Evolutionary conservation across 106 monocot genomes (phyloP).

Genomic region (Dendrobium officinale): DNA sequence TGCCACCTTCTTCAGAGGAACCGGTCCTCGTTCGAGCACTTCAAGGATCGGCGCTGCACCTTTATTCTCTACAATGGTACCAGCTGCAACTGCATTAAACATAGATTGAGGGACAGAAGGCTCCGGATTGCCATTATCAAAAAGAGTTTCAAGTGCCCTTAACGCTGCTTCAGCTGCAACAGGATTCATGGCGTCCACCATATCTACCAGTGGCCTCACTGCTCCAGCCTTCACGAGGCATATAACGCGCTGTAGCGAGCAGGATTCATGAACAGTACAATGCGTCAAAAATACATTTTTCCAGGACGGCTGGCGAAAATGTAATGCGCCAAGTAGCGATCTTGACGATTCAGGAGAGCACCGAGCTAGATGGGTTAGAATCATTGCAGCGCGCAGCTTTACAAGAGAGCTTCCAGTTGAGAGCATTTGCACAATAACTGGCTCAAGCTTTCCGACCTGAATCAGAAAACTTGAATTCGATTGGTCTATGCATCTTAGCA

Average conservation of each 20-base stretch:
- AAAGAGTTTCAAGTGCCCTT: slow-evolving; percentile 4
- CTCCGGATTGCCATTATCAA: background rate
- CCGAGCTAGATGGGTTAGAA: slow-evolving; percentile 6
- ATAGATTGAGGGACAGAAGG: background rate
- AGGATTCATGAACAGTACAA: slow-evolving; percentile 8
- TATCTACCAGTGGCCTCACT: slow-evolving; percentile 9
- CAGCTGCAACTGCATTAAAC: background rate
- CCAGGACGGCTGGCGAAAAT: background rate
- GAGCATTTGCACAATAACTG: slow-evolving; percentile 7
- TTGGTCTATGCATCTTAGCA: slow-evolving; percentile 7
- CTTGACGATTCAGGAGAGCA: background rate
- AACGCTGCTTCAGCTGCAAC: slow-evolving; percentile 10
- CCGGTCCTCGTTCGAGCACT: slow-evolving; percentile 4
- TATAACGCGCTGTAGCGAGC: background rate
- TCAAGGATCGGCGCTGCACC: slow-evolving; percentile 7
- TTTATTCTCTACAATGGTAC: slow-evolving; percentile 1
- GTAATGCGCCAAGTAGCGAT: background rate
- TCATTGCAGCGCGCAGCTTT: slow-evolving; percentile 7
- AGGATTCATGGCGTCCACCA: background rate
- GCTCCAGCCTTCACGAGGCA: slow-evolving; percentile 15
- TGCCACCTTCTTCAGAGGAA: background rate
- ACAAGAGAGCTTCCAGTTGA: slow-evolving; percentile 11
- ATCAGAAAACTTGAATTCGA: slow-evolving; percentile 4
- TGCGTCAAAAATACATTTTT: background rate
- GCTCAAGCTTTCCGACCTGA: slow-evolving; percentile 3